phyloP scores from a whole-genome alignment of 2,329 filamentous ascomycete genomes.

The Alternaria tenuissima region DNA sequence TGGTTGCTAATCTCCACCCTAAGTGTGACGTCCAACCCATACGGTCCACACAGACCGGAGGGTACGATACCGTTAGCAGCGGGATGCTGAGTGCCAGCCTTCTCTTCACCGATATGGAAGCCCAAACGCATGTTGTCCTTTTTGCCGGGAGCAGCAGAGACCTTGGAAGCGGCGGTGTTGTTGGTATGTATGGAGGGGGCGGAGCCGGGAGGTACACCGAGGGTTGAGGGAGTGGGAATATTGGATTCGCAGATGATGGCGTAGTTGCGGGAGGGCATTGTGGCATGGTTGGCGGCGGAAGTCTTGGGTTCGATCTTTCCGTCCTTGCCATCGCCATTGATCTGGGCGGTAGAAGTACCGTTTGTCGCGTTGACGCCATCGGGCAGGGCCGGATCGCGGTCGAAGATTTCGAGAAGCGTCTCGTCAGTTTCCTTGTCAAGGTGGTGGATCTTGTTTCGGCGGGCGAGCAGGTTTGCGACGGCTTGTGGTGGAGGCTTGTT shows the following conservation, averaged over 20 bases:
- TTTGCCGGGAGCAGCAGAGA: constrained; percentile 34
- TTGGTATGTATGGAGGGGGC: constrained; percentile 31
- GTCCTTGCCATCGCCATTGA: constrained; percentile 34
- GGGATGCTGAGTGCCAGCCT: constrained; percentile 78
- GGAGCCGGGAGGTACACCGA: constrained; percentile 25
- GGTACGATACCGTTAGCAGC: constrained; percentile 64
- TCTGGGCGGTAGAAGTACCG: constrained; percentile 26
- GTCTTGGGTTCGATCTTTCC: constrained; percentile 62
- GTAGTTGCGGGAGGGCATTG: constrained; percentile 77
- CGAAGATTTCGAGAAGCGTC: constrained; percentile 69
- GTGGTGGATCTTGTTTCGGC: constrained; percentile 72
- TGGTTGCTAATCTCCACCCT: constrained; percentile 57
- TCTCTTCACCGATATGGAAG: constrained; percentile 78
- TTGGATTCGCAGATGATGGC: constrained; percentile 67
- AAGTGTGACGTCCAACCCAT: constrained; percentile 59
- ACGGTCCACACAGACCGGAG: constrained; percentile 54
- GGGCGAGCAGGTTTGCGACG: constrained; percentile 70
- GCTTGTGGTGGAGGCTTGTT: constrained; percentile 72
- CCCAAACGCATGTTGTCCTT: constrained; percentile 71
- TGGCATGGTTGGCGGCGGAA: constrained; percentile 78
- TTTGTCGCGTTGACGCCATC: constrained; percentile 35
- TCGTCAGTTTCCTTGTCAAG: constrained; percentile 70
- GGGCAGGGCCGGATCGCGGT: constrained; percentile 62
- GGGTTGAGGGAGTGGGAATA: constrained; percentile 32
- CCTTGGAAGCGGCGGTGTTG: constrained; percentile 38